Evolutionary conservation across 1,139 yeast species (phyloP).

Genomic region (Yamadazyma mexicana): DNA sequence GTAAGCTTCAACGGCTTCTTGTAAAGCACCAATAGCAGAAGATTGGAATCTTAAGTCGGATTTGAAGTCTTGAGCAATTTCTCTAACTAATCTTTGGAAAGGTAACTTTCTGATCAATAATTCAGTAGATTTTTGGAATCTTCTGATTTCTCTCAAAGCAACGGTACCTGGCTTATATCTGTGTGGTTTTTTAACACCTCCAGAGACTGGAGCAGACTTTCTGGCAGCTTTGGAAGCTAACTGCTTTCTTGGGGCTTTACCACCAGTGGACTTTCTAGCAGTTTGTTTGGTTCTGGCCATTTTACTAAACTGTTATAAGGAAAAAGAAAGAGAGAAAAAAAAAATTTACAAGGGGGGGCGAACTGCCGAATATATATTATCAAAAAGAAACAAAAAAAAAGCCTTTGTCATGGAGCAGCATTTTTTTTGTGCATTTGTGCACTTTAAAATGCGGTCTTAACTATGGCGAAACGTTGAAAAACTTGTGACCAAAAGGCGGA

Average conservation of each 20-base stretch:
- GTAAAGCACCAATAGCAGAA: constrained; percentile 53
- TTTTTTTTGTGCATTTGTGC: neutral
- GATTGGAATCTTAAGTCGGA: constrained; percentile 54
- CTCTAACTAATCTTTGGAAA: constrained; percentile 51
- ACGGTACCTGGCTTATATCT: constrained; percentile 59
- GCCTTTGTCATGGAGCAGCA: neutral
- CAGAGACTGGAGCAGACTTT: constrained; percentile 53
- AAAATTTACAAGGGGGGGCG: constrained; percentile 7
- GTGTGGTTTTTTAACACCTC: constrained; percentile 56
- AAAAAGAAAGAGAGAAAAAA: constrained; percentile 6
- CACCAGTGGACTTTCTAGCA: constrained; percentile 56
- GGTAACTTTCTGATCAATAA: constrained; percentile 54
- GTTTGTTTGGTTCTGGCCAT: constrained; percentile 59
- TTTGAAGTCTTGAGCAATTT: constrained; percentile 51
- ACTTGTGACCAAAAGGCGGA: no score
- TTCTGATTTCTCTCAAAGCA: constrained; percentile 55
- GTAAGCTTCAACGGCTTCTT: constrained; percentile 55
- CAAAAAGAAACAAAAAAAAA: neutral
- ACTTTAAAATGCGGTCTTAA: no score
- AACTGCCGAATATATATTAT: neutral
- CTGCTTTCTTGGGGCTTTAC: constrained; percentile 57
- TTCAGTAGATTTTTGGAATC: constrained; percentile 54
- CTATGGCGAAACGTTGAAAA: no score
- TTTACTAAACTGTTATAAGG: constrained; percentile 4
- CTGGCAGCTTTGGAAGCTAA: constrained; percentile 55